These are phyloP conservation scores for Trichocomaceae sp. DNA, from an alignment of 2,329 filamentous ascomycete genomes.

Conservation along the genomic window DNA sequence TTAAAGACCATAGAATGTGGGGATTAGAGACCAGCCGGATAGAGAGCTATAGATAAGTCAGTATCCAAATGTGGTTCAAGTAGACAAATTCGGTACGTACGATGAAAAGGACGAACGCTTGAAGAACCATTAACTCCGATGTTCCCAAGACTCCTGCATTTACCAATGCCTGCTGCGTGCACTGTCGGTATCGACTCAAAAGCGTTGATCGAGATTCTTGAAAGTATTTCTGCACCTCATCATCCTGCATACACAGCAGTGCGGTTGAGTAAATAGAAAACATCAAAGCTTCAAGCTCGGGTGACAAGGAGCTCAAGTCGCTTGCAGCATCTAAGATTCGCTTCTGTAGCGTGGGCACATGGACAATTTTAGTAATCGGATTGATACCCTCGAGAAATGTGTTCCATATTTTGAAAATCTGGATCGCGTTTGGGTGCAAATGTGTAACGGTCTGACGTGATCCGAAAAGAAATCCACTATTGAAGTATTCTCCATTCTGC, in stretches of 20 bases:
- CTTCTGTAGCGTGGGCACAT: constrained; percentile 22
- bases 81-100: constrained; percentile 4
- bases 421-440: constrained; percentile 16
- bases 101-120: constrained; percentile 54
- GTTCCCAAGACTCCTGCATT: constrained; percentile 18
- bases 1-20: constrained; percentile 55
- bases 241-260: constrained; percentile 25
- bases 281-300: constrained; percentile 25
- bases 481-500: constrained; percentile 4
- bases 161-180: constrained; percentile 18
- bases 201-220: constrained; percentile 19
- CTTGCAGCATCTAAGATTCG: constrained; percentile 20
- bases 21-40: constrained; percentile 54
- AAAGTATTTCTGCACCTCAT: constrained; percentile 18
- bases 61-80: neutral
- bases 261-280: constrained; percentile 30
- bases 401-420: constrained; percentile 21
- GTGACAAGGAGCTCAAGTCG: constrained; percentile 16
- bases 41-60: constrained; percentile 39
- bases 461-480: constrained; percentile 9
- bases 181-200: constrained; percentile 18
- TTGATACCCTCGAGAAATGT: constrained; percentile 22
- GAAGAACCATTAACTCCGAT: constrained; percentile 50
- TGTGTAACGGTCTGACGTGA: constrained; percentile 5
- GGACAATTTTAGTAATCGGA: constrained; percentile 22